Conservation (phyloP, 148 eudicot species). For the Vaccinium corymbosum region DNA sequence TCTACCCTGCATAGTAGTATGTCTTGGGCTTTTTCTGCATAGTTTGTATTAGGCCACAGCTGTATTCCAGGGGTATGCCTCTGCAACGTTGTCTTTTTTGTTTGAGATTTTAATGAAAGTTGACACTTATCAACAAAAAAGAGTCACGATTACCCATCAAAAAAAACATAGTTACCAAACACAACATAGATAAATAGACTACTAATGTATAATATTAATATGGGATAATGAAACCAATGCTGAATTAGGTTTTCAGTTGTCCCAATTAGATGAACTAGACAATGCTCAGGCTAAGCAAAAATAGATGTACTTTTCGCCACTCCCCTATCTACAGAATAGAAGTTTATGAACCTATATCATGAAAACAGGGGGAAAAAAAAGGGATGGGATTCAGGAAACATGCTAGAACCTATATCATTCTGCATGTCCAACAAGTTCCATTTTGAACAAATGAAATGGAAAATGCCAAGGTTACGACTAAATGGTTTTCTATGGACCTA, state of each 20-base stretch:
- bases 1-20: too few relatives aligned
- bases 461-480: background rate
- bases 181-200: background rate
- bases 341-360: background rate
- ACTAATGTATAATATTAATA: background rate
- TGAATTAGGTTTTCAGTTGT: background rate
- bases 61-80: too few relatives aligned
- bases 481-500: background rate
- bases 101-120: too few relatives aligned
- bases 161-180: too few relatives aligned
- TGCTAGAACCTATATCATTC: background rate
- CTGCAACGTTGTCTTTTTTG: too few relatives aligned
- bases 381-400: background rate
- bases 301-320: background rate
- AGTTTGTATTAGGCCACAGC: too few relatives aligned
- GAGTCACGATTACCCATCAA: too few relatives aligned
- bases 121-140: too few relatives aligned
- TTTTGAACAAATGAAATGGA: background rate
- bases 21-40: too few relatives aligned
- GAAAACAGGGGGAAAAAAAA: background rate
- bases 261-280: background rate
- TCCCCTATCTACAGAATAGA: background rate
- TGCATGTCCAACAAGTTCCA: background rate
- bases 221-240: background rate
- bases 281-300: conserved; percentile 4